Conservation (phyloP, 257 asterid genomes). For the Fraxinus americana region DNA sequence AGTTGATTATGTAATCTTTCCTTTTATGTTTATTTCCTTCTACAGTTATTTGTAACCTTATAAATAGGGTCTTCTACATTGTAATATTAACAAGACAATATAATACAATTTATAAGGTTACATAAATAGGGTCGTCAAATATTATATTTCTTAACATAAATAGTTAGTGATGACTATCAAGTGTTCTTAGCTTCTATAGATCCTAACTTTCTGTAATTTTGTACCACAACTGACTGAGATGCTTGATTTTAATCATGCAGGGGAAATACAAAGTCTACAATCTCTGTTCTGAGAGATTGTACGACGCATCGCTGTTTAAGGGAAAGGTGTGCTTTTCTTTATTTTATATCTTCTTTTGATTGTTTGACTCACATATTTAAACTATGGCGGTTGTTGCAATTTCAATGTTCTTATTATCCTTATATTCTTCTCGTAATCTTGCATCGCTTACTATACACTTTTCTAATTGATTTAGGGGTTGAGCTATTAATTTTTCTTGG, state of each 20-base stretch:
- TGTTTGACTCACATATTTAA: constrained; percentile 8
- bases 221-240: constrained; percentile 6
- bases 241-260: constrained; percentile 51
- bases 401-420: constrained; percentile 11
- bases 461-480: neutral
- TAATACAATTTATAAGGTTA: too few species aligned
- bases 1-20: too few species aligned
- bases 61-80: too few species aligned
- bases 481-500: constrained; percentile 3
- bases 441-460: neutral
- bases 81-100: too few species aligned
- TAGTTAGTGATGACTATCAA: neutral
- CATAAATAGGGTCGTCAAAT: too few species aligned
- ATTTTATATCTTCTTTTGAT: constrained; percentile 10
- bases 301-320: constrained; percentile 91
- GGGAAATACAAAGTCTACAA: constrained; percentile 95
- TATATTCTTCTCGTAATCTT: neutral
- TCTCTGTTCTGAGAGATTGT: constrained; percentile 98
- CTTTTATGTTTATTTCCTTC: too few species aligned
- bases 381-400: neutral
- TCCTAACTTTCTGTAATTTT: constrained; percentile 7
- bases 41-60: too few species aligned
- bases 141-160: too few species aligned
- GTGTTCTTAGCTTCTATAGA: neutral
- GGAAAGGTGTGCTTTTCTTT: constrained; percentile 72